Base-by-base conservation (phyloP, 2,329 filamentous ascomycete genomes). In the Hypomyces rosellus region DNA sequence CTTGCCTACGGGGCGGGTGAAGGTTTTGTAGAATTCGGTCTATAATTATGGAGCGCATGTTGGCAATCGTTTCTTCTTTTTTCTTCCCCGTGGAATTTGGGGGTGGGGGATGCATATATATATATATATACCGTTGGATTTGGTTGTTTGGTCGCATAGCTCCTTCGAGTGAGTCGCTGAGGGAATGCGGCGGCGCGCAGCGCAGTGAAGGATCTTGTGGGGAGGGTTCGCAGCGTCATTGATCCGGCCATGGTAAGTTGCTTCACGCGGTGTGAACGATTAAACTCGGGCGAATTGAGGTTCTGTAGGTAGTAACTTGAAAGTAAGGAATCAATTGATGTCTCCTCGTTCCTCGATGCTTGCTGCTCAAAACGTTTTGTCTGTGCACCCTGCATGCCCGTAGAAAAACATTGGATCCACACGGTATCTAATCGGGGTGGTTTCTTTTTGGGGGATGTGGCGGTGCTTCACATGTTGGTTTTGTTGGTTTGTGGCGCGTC, bases 21-120 rank as follows among this genome's bases (percentile, higher is more conserved):
- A 90, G 13, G 81, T 82, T 63, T 81, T 84, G 74, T 89, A 92
- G 70, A 91, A 91, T 43, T 76, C 72, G 45, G 79, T 69, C 80
- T 86, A 58, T 34, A 13, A 22, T 6, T 9, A 20, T 48, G 6
- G 33, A 34, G 4, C 4, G 18, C 11, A 39, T 45, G 22, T 41
- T 38, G 42, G 39, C 20, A 15, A 14, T 49, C 37, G 43, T 44
- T 38, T n/a, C n/a, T 33, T 15, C 14, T 6, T n/a, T 16, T 20
- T 40, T 50, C 4, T 2, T 16, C 6, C 7, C 33, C 15, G 6
- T 46, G 6, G 25, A 30, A 30, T 5, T 8, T 5, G 8, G 25
- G 25, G 6, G 25, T 2, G 25, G 25, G 9, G 25, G 25, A 5
- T 7, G 25, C n/a, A n/a, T n/a, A n/a, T n/a, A n/a, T n/a, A n/a